Evolutionary conservation across 2,329 filamentous ascomycete species (phyloP).

Genomic region (Cyphellophora attinorum): DNA sequence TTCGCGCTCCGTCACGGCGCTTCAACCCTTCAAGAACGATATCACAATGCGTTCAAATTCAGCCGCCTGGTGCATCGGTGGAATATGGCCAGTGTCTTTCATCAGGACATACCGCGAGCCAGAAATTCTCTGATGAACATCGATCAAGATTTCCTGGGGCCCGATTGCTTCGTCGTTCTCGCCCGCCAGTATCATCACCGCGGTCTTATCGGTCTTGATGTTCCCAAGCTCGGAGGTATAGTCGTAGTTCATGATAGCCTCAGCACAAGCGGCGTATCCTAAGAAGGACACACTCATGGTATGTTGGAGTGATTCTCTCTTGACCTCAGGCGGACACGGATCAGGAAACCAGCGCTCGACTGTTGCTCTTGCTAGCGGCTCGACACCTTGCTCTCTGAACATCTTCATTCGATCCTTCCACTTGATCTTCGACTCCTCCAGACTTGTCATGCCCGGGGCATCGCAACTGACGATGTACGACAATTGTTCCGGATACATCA

Average conservation of each 20-base stretch:
- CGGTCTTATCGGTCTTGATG: slow-evolving; percentile 1
- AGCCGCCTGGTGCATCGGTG: slow-evolving; percentile 2
- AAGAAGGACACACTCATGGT: not conserved
- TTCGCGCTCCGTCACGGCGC: too few species aligned
- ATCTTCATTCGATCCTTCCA: slow-evolving; percentile 1
- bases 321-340: slow-evolving; percentile 27
- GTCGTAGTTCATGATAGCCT: slow-evolving; percentile 4
- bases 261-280: slow-evolving; percentile 3
- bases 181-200: slow-evolving; percentile 2
- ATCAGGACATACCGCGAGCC: slow-evolving; percentile 3
- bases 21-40: slow-evolving; percentile 1
- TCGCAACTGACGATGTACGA: slow-evolving; percentile 2
- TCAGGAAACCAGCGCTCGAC: slow-evolving; percentile 34
- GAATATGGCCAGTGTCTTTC: slow-evolving; percentile 3
- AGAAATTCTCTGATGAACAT: not conserved
- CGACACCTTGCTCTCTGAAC: slow-evolving; percentile 1
- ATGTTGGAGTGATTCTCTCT: not conserved
- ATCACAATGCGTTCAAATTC: slow-evolving; percentile 4
- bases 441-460: slow-evolving; percentile 2
- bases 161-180: slow-evolving; percentile 4
- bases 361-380: slow-evolving; percentile 21
- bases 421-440: not conserved
- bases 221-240: slow-evolving; percentile 2
- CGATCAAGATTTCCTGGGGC: slow-evolving; percentile 2
- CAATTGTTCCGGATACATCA: slow-evolving; percentile 2